Conservation (phyloP, 768 basidiomycete species). For the Pseudohyphozyma bogoriensis region DNA sequence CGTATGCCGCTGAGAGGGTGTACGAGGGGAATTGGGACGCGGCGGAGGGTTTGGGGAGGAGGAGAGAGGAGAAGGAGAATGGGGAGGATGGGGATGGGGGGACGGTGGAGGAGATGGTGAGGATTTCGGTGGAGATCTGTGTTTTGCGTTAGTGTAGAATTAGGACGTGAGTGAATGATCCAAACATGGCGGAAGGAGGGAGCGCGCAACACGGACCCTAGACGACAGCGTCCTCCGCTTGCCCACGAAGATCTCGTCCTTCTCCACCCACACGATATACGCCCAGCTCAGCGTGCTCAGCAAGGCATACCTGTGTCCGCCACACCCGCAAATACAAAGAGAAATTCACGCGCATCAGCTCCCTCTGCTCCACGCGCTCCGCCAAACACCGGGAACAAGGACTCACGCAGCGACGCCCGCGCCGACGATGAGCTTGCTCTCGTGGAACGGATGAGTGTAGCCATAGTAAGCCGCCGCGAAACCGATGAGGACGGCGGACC, state of each 20-base stretch:
- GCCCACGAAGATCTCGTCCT: slow-evolving; percentile 73
- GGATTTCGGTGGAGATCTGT: slow-evolving; percentile 21
- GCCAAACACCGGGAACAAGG: not conserved
- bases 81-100: not conserved
- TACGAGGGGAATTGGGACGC: slow-evolving; percentile 13
- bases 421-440: slow-evolving; percentile 69
- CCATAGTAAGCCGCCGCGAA: slow-evolving; percentile 73
- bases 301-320: slow-evolving; percentile 54
- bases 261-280: slow-evolving; percentile 79
- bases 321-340: too few species aligned
- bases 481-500: slow-evolving; percentile 73
- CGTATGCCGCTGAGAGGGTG: slow-evolving; percentile 7
- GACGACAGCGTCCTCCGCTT: slow-evolving; percentile 83
- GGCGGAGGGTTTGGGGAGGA: not conserved
- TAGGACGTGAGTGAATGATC: too few species aligned
- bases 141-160: too few species aligned
- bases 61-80: not conserved
- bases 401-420: slow-evolving; percentile 67
- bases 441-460: slow-evolving; percentile 67
- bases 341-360: not conserved
- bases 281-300: slow-evolving; percentile 62
- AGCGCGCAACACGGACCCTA: slow-evolving; percentile 47
- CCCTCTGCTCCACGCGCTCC: not conserved
- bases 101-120: slow-evolving; percentile 12
- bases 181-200: not conserved